Evolutionary conservation across 1,284 basidiomycete species (phyloP).

Genomic region (Tylopilus sp.): DNA sequence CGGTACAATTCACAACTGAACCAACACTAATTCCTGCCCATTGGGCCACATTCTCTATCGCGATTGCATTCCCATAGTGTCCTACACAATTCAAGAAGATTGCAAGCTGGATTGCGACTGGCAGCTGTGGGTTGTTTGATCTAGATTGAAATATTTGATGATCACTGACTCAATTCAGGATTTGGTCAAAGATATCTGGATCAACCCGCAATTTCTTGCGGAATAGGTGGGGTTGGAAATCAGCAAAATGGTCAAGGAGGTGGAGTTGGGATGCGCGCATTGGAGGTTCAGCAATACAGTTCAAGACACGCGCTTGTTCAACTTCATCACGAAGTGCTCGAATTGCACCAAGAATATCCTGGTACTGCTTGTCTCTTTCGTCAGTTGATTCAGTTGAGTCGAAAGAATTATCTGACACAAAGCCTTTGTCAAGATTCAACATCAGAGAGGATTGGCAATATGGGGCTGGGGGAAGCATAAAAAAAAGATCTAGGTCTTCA

Average conservation of each 20-base stretch:
- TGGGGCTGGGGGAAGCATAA: too few species aligned
- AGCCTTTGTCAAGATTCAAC: too few species aligned
- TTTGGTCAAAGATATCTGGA: background rate
- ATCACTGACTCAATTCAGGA: background rate
- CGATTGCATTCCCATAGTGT: background rate
- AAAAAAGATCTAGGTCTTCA: too few species aligned
- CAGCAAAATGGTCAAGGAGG: background rate
- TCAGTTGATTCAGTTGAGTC: too few species aligned
- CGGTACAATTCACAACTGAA: background rate
- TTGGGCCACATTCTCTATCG: background rate
- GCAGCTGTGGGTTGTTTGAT: background rate
- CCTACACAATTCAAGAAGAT: background rate
- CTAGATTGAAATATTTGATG: background rate
- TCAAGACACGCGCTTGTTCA: background rate
- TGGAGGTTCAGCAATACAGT: background rate
- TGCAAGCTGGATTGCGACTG: background rate
- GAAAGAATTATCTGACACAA: too few species aligned
- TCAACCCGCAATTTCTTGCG: background rate
- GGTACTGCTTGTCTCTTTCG: background rate
- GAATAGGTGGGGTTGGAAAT: background rate
- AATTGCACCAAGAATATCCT: background rate
- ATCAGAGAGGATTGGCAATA: too few species aligned
- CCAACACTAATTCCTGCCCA: background rate
- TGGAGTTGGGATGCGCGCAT: background rate
- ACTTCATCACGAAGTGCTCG: background rate